Percentiles rank a stretch among this genome's conserved stretches.
phyloP scores from a whole-genome alignment of 1,284 basidiomycete species.

The Prillingera fragicola region DNA sequence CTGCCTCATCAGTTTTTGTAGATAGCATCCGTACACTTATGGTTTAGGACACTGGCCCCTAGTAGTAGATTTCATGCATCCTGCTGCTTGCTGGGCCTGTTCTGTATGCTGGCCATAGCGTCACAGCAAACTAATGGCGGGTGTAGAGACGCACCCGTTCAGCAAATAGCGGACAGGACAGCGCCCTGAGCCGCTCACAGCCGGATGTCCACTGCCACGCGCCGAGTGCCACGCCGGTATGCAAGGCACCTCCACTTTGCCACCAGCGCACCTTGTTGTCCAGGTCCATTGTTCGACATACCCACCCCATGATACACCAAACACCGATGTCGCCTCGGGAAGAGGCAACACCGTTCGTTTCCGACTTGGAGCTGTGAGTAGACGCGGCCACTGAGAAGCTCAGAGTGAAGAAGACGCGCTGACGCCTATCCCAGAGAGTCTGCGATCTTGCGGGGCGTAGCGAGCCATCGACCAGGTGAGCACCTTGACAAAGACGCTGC shows the following conservation, averaged over 20 bases:
- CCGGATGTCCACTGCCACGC: too few species aligned
- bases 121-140: too few species aligned
- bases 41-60: conserved; percentile 1
- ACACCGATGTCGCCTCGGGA: neutral
- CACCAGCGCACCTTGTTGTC: neutral
- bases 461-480: conserved; percentile 27
- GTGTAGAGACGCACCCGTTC: too few species aligned
- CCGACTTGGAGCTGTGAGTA: conserved; percentile 22
- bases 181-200: too few species aligned
- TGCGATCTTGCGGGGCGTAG: conserved; percentile 29
- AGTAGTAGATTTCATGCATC: conserved; percentile 3
- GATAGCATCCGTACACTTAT: conserved; percentile 13
- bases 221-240: neutral
- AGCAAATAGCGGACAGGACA: too few species aligned
- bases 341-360: conserved; percentile 15
- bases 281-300: neutral
- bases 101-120: conserved; percentile 2
- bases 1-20: conserved; percentile 8
- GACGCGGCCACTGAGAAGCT: too few species aligned
- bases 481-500: too few species aligned
- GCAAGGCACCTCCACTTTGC: neutral
- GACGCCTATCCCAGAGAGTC: conserved; percentile 23
- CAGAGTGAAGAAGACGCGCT: neutral
- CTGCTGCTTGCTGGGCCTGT: conserved; percentile 1
- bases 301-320: neutral